These are phyloP conservation scores for Ganoderma leucocontextum DNA, from an alignment of 1,284 basidiomycete species.

Conservation along the genomic window DNA sequence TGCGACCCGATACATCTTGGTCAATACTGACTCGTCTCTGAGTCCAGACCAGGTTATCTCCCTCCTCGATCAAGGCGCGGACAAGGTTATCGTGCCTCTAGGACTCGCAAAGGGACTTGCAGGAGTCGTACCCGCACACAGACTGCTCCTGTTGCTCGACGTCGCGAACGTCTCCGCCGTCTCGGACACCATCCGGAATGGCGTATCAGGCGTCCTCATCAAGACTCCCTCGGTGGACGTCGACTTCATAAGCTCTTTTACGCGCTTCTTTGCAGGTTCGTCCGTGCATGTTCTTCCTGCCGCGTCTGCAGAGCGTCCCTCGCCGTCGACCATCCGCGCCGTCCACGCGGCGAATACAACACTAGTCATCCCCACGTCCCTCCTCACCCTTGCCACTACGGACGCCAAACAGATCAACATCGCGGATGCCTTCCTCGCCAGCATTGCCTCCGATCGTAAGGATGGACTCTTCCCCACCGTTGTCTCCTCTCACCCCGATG, in stretches of 20 bases:
- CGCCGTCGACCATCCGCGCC: conserved; percentile 62
- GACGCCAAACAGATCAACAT: conserved; percentile 72
- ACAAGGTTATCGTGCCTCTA: conserved; percentile 80
- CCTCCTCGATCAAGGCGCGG: conserved; percentile 78
- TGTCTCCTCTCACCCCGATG: conserved; percentile 79
- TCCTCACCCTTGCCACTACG: conserved; percentile 68
- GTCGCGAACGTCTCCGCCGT: conserved; percentile 78
- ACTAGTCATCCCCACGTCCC: conserved; percentile 78
- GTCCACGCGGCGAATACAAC: conserved; percentile 67
- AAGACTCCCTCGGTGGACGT: conserved; percentile 73
- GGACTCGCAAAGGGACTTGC: conserved; percentile 72
- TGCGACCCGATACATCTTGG: conserved; percentile 58
- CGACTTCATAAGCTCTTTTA: conserved; percentile 77
- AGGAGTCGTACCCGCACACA: conserved; percentile 72
- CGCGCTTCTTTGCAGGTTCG: conserved; percentile 74
- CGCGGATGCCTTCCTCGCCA: conserved; percentile 87
- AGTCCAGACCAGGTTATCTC: conserved; percentile 67
- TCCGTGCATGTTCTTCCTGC: conserved; percentile 70
- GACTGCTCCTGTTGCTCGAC: conserved; percentile 79
- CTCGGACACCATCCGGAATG: conserved; percentile 73
- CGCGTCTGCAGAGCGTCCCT: conserved; percentile 50
- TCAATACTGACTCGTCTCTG: conserved; percentile 58
- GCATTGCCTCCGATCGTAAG: conserved; percentile 85
- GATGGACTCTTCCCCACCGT: conserved; percentile 96
- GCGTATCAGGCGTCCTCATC: conserved; percentile 80